Conservation (phyloP, 495 filamentous ascomycete species). For the Aspergillus bertholletiae region DNA sequence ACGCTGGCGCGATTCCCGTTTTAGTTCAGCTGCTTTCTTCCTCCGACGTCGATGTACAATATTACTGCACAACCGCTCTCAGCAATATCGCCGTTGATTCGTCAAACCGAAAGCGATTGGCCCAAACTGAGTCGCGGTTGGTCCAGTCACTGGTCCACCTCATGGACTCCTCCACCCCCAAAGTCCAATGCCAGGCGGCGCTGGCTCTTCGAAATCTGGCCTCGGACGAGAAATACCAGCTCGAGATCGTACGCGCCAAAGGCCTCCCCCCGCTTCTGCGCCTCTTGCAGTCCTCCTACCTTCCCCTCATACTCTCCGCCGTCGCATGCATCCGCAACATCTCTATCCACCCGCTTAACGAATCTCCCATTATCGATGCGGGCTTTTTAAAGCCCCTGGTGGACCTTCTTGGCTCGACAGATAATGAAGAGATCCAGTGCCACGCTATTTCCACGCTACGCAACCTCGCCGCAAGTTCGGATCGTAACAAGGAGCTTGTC, state of each 20-base stretch:
- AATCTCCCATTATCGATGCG: slow-evolving; percentile 98
- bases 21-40: slow-evolving; percentile 91
- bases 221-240: slow-evolving; percentile 97
- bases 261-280: slow-evolving; percentile 81
- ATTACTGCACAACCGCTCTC: slow-evolving; percentile 97
- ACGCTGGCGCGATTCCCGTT: slow-evolving; percentile 93
- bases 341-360: slow-evolving; percentile 96
- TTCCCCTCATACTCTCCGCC: slow-evolving; percentile 92
- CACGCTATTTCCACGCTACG: slow-evolving; percentile 96
- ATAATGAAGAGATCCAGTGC: slow-evolving; percentile 98
- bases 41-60: slow-evolving; percentile 93
- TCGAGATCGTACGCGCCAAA: slow-evolving; percentile 88
- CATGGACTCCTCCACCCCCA: slow-evolving; percentile 95
- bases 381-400: slow-evolving; percentile 92
- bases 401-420: slow-evolving; percentile 88
- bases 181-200: slow-evolving; percentile 97
- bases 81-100: slow-evolving; percentile 98
- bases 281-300: slow-evolving; percentile 88
- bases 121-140: slow-evolving; percentile 81
- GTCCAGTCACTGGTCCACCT: slow-evolving; percentile 91
- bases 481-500: slow-evolving; percentile 94
- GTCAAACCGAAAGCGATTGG: slow-evolving; percentile 83
- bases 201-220: slow-evolving; percentile 91
- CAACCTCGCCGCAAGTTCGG: slow-evolving; percentile 93
- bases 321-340: slow-evolving; percentile 99